Evolutionary conservation across 2,329 filamentous ascomycete species (phyloP), one percentile per base, ranked within the genome.

Genomic region (Emericellopsis atlantica): DNA sequence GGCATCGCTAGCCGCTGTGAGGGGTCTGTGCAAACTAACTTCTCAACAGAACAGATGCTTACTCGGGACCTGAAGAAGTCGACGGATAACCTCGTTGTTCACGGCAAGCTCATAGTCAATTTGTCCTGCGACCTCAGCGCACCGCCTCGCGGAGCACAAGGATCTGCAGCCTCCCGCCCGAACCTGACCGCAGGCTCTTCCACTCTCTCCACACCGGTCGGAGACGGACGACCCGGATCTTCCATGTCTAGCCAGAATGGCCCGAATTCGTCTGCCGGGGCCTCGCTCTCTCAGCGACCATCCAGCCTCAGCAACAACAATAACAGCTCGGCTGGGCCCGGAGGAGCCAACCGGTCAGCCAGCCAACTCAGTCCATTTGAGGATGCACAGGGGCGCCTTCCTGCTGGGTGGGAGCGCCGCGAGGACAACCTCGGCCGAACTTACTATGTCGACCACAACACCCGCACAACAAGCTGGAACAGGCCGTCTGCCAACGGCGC

Each of bases 381-480:
- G 64, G 92, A 98, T 62, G 79, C 81, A n/a, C 89, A 95, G 56
- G 92, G 92, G 43, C 81, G 90, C 51, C 65, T 98, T 41, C 92
- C 92, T 29, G 80, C 84, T 39, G 92, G 92, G 29, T 98, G 92
- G 90, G 92, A 98, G 65, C 80, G 92, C 42, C 79, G 92, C 43
- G 90, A 96, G 60, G 92, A 98, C 58, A 92, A 95, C 51, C 64
- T 96, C 35, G 90, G 92, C 40, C 77, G 92, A 53, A 96, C 90
- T 18, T 98, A 98, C 58, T 98, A 96, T 58, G 92, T 98, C 40
- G 92, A 98, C 55, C 92, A 96, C 60, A 96, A 96, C 60, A 95
- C 89, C 6, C 75, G 92, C 52, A 90, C 92, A 42, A 98, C 92
- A 1, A 96, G 90, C 51, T 98, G 92, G 92, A 90, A 85, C 51